Conservation (phyloP, 805 yeast genomes). For the Barnettozyma wickerhamii region DNA sequence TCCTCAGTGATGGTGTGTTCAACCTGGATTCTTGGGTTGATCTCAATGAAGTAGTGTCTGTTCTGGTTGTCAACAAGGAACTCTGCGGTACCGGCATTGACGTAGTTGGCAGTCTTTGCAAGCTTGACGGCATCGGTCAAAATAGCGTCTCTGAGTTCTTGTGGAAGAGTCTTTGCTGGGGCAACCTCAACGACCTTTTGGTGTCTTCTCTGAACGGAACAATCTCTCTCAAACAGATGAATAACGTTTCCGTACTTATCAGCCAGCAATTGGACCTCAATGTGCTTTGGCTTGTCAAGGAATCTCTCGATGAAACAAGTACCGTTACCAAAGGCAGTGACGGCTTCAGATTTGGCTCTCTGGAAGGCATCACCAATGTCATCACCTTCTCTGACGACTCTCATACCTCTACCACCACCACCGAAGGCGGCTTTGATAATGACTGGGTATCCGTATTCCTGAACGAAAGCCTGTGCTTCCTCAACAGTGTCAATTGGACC, state of each 20-base stretch:
- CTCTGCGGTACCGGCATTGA: conserved; percentile 98
- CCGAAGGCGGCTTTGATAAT: conserved; percentile 98
- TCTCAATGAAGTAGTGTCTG: conserved; percentile 96
- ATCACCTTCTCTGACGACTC: conserved; percentile 97
- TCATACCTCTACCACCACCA: conserved; percentile 99
- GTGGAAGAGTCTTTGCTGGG: conserved; percentile 89
- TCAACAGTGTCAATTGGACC: conserved; percentile 85
- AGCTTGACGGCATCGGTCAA: conserved; percentile 91
- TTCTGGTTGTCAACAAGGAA: conserved; percentile 89
- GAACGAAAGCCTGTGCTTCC: conserved; percentile 79
- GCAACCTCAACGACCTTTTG: conserved; percentile 99
- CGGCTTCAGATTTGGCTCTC: conserved; percentile 93
- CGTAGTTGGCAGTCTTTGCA: conserved; percentile 83
- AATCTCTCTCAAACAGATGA: conserved; percentile 95
- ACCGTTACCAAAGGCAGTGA: conserved; percentile 96
- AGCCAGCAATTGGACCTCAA: conserved; percentile 94
- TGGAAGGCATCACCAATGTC: conserved; percentile 85
- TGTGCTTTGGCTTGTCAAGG: conserved; percentile 93
- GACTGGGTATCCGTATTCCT: conserved; percentile 87
- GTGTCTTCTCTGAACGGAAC: conserved; percentile 99
- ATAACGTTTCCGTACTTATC: conserved; percentile 92
- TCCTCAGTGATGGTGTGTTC: conserved; percentile 99
- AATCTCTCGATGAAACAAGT: conserved; percentile 97
- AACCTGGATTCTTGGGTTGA: conserved; percentile 97
- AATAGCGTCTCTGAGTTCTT: conserved; percentile 83